Evolutionary conservation across 106 monocot species (phyloP), one percentile per base, ranked within the genome.

Genomic region (Platanthera guangdongensis): DNA sequence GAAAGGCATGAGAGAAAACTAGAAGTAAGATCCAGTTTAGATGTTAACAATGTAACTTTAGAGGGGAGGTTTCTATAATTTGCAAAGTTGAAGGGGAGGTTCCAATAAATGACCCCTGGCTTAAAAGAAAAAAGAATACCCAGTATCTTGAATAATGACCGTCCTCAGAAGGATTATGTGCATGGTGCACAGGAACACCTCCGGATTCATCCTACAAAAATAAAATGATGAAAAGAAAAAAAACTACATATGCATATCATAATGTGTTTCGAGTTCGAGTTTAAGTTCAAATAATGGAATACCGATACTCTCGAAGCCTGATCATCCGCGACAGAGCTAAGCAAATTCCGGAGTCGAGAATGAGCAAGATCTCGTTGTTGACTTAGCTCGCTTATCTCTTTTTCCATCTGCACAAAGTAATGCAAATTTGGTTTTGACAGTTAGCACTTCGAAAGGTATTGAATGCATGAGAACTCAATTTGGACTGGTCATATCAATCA

Each of bases 301-400:
- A 95, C 91, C 87, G 80, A 84, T 83, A 72, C 75, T 76, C 84
- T 88, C 32, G 90, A 83, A 72, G 76, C 54, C 49, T 76, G 86
- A 70, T 91, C 76, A 65, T 89, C 87, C 51, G 76, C 80, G 5
- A 90, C 81, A 65, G 72, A 74, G 50, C 53, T 83, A 67, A 94
- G 88, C 77, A 94, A 83, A 79, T 90, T 85, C 5, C 90, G 86
- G n/a, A 99, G 86, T 46, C 88, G 81, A 80, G 87, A 86, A 62
- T 94, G 92, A 78, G 88, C 94, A 75, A 88, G 83, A 84, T 99
- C 94, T 52, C 94, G 76, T 73, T 99, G 90, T 74, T 82, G 83
- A 73, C 88, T 88, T 50, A 99, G 73, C 64, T 94, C 87, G 73
- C 75, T 94, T 52, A 99, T 88, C 80, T 99, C 92, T 67, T 85